Evolutionary conservation across 768 basidiomycete genomes (phyloP), one percentile per base, ranked within the genome.

Genomic region (Lyophyllum semitale): DNA sequence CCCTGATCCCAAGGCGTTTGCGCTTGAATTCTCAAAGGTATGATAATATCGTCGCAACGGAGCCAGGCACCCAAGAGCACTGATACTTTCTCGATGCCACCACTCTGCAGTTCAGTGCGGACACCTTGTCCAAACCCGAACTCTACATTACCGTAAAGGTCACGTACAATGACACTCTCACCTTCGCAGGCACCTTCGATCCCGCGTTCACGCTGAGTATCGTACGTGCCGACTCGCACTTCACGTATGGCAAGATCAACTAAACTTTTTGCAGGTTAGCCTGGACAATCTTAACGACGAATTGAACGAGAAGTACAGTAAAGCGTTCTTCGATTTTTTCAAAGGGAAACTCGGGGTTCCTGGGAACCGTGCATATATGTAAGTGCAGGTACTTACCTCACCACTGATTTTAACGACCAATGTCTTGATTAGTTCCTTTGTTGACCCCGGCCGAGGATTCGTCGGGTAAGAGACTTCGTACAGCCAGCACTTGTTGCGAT

Each of bases 281-380:
- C 68, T 90, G 66, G 82, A 77, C 62, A 84, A 85, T 61, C 70
- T 84, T 53, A 78, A 71, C 41, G 72, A 77, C 0, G 65, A 77
- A 33, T 55, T 60, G 37, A 84, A 85, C 52, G 78, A 79, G 53
- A 55, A 55, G 35, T 88, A 85, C 68, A 84, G 84, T 67, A 78
- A 78, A 60, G 71, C 65, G 2, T 76, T 89, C 53, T 83, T 82
- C 48, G 64, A 70, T 9, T 87, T 78, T 66, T 77, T 89, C 63
- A 63, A 81, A 57, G 66, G 76, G 61, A 82, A 83, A 53, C 70
- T 90, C 2, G 79, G 78, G 6, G 66, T 81, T 17, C 67, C 71
- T 0, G 76, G 70, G 1, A 71, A 83, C 58, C 77, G 86, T 44
- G 86, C 84, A 46, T 88, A 88, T 62, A 82, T 89, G 84, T 84